Conservation (phyloP, 2,329 filamentous ascomycete genomes). For the Sporothrix globosa region DNA sequence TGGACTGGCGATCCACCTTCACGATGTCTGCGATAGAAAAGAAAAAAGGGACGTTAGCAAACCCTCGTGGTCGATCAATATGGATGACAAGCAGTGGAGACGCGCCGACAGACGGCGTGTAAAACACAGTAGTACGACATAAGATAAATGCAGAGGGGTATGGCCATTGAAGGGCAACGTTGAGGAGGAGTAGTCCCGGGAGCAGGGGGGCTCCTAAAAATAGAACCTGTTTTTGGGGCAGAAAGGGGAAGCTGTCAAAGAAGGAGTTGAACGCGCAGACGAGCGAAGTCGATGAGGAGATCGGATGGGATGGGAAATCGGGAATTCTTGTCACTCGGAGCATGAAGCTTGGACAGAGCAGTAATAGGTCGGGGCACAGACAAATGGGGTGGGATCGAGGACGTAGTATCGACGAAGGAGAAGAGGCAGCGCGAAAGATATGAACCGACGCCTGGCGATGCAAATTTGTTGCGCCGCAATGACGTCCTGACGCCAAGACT, state of each 20-base stretch:
- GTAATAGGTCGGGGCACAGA: neutral
- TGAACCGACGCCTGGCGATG: neutral
- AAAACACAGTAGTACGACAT: neutral
- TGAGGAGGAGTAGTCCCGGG: constrained; percentile 8
- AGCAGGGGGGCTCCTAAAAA: constrained; percentile 30
- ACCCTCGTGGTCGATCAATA: neutral
- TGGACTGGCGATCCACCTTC: constrained; percentile 25
- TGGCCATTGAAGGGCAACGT: neutral
- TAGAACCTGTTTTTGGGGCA: constrained; percentile 28
- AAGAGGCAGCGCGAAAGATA: neutral
- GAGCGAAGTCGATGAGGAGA: neutral
- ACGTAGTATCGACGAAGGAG: neutral
- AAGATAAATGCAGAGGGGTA: neutral
- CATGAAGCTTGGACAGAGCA: neutral
- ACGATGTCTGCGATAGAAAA: constrained; percentile 23
- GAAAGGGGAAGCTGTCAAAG: constrained; percentile 29
- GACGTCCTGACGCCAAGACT: constrained; percentile 30
- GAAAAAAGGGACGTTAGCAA: neutral
- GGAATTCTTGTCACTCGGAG: neutral
- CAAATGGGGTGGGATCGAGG: too few species aligned
- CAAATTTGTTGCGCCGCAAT: constrained; percentile 21
- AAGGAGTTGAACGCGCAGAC: constrained; percentile 14
- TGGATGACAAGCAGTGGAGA: neutral
- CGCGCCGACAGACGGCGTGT: neutral
- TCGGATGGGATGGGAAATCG: neutral